Evolutionary conservation across 495 filamentous ascomycete genomes (phyloP), one percentile per base, ranked within the genome.

Genomic region (Daldinia vernicosa): DNA sequence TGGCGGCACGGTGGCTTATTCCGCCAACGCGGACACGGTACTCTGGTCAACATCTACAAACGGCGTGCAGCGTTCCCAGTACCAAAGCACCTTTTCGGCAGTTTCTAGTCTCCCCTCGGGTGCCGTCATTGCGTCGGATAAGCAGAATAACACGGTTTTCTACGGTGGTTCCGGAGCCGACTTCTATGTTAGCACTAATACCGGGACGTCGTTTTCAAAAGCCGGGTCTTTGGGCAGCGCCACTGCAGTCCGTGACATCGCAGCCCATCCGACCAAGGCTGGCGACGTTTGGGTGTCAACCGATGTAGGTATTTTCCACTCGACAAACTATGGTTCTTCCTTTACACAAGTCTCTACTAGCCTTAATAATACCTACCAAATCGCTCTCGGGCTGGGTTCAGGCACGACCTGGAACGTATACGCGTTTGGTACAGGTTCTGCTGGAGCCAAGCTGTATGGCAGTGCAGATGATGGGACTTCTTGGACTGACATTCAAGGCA

Each of bases 211-310:
- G 9, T 88, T 89, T 63, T 68, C 79, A 12, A 57, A 74, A 15
- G 73, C 74, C 0, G 77, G 74, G 0, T 61, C 76, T 3, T 62
- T 85, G n/a, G 74, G 72, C n/a, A 74, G 76, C 58, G 75, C 79
- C 15, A 79, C 75, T 9, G 67, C 78, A 0, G 78, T 85, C 57
- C 80, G 81, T 26, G 83, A 83, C 35, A 83, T 88, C n/a, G 78
- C 72, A 8, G 82, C 82, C 1, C 82, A 87, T 62, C 86, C 85
- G 17, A 75, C 75, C 19, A 74, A 76, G 5, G 80, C 84, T 0
- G 87, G 87, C 33, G 83, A 87, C 63, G 75, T 89, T 17, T 87
- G 79, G 80, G 81, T 83, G 14, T 84, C 82, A 45, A 87, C 85
- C n/a, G 77, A 86, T 39, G 72, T 47, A 1, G 87, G 87, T 27